phyloP scores from a whole-genome alignment of 169 alveolate species.

The Plasmodium gonderi region DNA sequence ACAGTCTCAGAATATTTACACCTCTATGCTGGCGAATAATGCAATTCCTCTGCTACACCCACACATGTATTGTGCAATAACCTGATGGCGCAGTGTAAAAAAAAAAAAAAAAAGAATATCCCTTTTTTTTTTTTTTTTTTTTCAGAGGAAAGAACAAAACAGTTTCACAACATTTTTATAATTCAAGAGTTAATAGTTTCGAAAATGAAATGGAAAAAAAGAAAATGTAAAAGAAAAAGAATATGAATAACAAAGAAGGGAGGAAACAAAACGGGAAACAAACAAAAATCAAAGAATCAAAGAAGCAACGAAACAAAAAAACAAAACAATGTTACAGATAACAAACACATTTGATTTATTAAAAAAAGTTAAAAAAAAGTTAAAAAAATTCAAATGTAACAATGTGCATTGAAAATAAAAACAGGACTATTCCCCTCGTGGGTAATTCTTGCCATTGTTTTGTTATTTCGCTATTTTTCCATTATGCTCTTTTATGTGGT shows the following conservation, averaged over 20 bases:
- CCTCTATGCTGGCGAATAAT: not conserved
- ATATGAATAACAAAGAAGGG: too few relatives aligned
- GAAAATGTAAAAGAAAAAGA: not conserved
- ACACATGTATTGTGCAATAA: not conserved
- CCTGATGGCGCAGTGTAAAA: not conserved
- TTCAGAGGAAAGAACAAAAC: not conserved
- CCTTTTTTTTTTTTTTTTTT: not conserved
- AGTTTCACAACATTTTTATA: not conserved
- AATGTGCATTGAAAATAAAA: not conserved
- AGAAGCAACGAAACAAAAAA: not conserved
- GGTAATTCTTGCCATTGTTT: not conserved
- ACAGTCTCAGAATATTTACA: not conserved
- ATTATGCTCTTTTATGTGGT: not conserved
- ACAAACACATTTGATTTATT: constrained; percentile 1
- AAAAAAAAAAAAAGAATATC: not conserved
- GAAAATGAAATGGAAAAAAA: not conserved
- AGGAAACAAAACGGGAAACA: not conserved
- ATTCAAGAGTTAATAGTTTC: not conserved
- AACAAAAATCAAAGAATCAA: not conserved
- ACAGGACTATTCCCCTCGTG: not conserved
- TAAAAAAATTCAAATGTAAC: not conserved
- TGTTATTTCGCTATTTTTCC: not conserved
- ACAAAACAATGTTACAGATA: not conserved
- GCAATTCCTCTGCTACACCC: not conserved
- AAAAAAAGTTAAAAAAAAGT: not conserved